Percentiles rank a stretch among this genome's conserved stretches.
Conservation (phyloP, 2,329 filamentous ascomycete species). For the Fusarium avenaceum region DNA sequence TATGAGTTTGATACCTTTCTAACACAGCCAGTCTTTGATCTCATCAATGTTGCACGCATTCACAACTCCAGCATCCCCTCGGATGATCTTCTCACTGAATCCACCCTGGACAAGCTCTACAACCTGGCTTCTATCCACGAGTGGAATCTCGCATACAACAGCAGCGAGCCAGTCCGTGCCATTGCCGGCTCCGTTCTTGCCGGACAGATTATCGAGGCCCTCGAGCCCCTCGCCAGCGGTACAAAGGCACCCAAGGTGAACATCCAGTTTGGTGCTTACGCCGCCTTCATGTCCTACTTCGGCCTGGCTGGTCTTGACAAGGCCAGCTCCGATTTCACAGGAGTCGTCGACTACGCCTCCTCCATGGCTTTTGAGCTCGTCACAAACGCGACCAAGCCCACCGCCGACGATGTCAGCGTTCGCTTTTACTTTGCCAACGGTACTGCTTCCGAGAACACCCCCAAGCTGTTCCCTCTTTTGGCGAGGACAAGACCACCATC, state of each 20-base stretch:
- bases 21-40: slow-evolving; percentile 66
- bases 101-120: slow-evolving; percentile 72
- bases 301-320: slow-evolving; percentile 67
- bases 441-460: slow-evolving; percentile 66
- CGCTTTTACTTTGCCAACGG: slow-evolving; percentile 74
- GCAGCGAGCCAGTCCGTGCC: slow-evolving; percentile 73
- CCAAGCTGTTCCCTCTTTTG: slow-evolving; percentile 69
- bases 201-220: slow-evolving; percentile 65
- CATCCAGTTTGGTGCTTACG: slow-evolving; percentile 73
- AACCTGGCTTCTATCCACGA: slow-evolving; percentile 85
- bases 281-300: slow-evolving; percentile 73
- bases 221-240: slow-evolving; percentile 65
- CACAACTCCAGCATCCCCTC: slow-evolving; percentile 73
- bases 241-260: slow-evolving; percentile 58
- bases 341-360: slow-evolving; percentile 86
- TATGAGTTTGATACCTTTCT: slow-evolving; percentile 53
- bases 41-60: slow-evolving; percentile 70
- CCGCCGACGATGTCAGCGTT: slow-evolving; percentile 64
- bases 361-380: slow-evolving; percentile 83
- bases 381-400: slow-evolving; percentile 65
- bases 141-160: slow-evolving; percentile 86
- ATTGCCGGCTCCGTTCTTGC: slow-evolving; percentile 70
- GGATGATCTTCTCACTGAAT: slow-evolving; percentile 69
- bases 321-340: slow-evolving; percentile 74
- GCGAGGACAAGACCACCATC: slow-evolving; percentile 66